Evolutionary conservation across 1,284 basidiomycete species (phyloP).

Genomic region (Tausonia pullulans): DNA sequence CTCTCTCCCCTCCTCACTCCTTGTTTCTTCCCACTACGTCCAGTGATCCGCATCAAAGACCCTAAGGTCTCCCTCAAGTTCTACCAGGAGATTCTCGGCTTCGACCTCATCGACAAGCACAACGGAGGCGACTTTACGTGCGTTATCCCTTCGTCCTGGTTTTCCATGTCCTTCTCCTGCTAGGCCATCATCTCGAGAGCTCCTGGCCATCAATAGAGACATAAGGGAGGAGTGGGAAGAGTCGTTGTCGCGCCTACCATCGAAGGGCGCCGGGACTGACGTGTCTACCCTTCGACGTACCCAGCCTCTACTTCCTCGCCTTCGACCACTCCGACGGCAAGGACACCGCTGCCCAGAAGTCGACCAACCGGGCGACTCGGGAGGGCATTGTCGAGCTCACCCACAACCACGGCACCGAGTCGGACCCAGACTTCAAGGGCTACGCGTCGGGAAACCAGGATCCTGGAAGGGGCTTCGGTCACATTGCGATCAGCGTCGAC

Average conservation of each 20-base stretch:
- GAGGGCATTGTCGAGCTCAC: constrained; percentile 50
- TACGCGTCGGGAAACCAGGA: constrained; percentile 75
- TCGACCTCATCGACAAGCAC: constrained; percentile 53
- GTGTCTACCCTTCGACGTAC: constrained; percentile 29
- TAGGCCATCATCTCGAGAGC: too few species aligned
- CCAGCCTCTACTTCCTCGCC: constrained; percentile 45
- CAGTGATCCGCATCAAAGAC: constrained; percentile 83
- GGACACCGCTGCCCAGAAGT: constrained; percentile 43
- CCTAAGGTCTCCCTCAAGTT: constrained; percentile 30
- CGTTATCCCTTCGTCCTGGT: background rate
- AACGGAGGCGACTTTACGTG: constrained; percentile 17
- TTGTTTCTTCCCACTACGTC: constrained; percentile 25
- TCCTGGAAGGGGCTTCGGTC: constrained; percentile 47
- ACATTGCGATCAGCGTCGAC: constrained; percentile 54
- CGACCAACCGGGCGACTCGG: constrained; percentile 55
- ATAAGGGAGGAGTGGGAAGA: too few species aligned
- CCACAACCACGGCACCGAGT: constrained; percentile 82
- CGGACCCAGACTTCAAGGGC: constrained; percentile 60
- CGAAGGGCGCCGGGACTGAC: constrained; percentile 24
- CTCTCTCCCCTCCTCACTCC: too few species aligned
- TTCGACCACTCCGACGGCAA: constrained; percentile 47
- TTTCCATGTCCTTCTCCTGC: background rate
- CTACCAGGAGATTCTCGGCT: constrained; percentile 54
- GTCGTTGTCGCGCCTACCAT: background rate
- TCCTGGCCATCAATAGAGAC: too few species aligned